Percentiles rank a stretch among this genome's conserved stretches.
These are phyloP conservation scores for Fusarium siculi DNA, from an alignment of 2,329 filamentous ascomycete genomes.

Conservation along the genomic window DNA sequence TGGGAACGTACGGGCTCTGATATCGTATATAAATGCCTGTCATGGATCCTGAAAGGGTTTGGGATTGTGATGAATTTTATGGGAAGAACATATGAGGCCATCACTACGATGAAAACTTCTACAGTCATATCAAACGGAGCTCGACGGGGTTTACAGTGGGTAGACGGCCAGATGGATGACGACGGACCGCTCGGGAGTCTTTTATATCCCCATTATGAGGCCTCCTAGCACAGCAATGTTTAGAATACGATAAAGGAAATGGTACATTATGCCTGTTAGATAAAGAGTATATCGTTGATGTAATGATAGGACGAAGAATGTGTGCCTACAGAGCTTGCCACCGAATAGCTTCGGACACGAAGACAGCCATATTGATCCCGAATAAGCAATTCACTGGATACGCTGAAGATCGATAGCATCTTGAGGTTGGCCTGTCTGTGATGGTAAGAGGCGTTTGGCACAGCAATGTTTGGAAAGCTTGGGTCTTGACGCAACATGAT, in stretches of 20 bases:
- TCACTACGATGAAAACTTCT: background rate
- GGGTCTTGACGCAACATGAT: background rate
- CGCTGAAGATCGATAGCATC: background rate
- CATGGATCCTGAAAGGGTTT: conserved; percentile 1
- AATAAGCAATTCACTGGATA: background rate
- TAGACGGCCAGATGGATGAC: conserved; percentile 15
- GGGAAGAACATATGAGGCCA: background rate
- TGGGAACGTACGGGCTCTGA: conserved; percentile 32
- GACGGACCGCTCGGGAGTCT: conserved; percentile 22
- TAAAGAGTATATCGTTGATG: background rate
- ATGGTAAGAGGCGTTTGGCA: conserved; percentile 10
- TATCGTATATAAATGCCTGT: conserved; percentile 24
- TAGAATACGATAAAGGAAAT: conserved; percentile 2
- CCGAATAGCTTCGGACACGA: background rate
- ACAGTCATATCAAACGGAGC: conserved; percentile 8
- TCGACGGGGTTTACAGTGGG: conserved; percentile 20
- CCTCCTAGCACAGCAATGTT: background rate
- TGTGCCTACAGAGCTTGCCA: background rate
- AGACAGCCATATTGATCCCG: background rate
- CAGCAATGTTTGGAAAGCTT: conserved; percentile 10
- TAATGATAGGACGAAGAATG: background rate
- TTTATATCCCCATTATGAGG: conserved; percentile 14
- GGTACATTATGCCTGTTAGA: background rate
- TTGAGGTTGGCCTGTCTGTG: background rate
- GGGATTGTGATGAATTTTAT: background rate